Base-by-base conservation (phyloP, 768 basidiomycete genomes). In the Boletus eberwhitei region DNA sequence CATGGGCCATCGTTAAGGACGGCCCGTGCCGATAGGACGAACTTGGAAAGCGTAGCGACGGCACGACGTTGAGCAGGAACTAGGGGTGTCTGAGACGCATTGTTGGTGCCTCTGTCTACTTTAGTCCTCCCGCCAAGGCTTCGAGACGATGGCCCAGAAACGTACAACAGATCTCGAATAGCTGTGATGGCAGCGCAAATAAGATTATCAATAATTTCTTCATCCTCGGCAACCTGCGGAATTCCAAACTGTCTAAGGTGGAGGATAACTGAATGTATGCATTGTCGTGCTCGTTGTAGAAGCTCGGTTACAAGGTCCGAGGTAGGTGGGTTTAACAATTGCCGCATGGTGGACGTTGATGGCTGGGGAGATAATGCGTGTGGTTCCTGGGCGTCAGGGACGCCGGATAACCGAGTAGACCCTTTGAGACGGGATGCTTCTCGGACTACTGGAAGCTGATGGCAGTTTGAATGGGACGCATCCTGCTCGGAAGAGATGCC, bases 11-110 rank as follows among this genome's bases (percentile, higher is more conserved):
- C 61, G 48, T 78, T 82, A 4, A 86, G 76, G 67, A 89, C 84
- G 2, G 94, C 93, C 26, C 93, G 85, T 1, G 90, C 85, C 11
- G 89, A 91, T 2, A 95, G 78, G 34, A 95, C 87, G 29, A 97
- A 82, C 65, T 93, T 88, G 36, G 91, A 93, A 4, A 95, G 77
- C 0, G 91, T 93, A 0, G 91, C 90, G 5, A 91, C 88, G 19
- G 93, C 85, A 54, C 89, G 89, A 49, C 90, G 79, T 57, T 91
- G 90, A 1, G 85, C 84, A 2, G 87, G 85, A 67, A 91, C 86
- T 17, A 92, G 72, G 4, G 85, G 73, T 5, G 82, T 76, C 54
- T 82, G 79, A 5, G 81, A 73, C 5, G 77, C 69, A 21, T 77
- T 66, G 12, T 68, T 66, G 4, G 76, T 54, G 29, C 36, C 53